phyloP scores from a whole-genome alignment of 2,329 filamentous ascomycete species.

The Venturia oleaginea region DNA sequence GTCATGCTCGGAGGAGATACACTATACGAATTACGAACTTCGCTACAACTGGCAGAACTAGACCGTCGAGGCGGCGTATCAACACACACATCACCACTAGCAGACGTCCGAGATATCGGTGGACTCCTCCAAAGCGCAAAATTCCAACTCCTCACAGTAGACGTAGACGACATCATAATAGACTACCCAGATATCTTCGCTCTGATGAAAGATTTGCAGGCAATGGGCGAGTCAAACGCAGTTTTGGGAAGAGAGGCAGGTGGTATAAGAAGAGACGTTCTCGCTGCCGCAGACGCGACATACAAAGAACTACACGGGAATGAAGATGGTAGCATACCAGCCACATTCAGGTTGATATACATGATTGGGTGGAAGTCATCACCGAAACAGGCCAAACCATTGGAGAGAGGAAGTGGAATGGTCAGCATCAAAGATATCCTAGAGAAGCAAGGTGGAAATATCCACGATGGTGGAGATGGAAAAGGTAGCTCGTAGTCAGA shows the following conservation, averaged over 20 bases:
- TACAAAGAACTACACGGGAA: conserved; percentile 84
- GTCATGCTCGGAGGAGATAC: conserved; percentile 97
- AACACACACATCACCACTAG: conserved; percentile 82
- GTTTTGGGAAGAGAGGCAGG: conserved; percentile 78
- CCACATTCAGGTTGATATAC: conserved; percentile 90
- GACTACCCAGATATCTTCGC: conserved; percentile 87
- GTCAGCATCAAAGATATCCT: conserved; percentile 81
- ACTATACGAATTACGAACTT: conserved; percentile 85
- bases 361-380: conserved; percentile 99
- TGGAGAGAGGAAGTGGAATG: conserved; percentile 75
- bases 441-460: conserved; percentile 24
- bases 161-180: conserved; percentile 94
- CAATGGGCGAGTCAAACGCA: conserved; percentile 93
- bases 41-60: conserved; percentile 82
- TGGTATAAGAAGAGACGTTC: conserved; percentile 65
- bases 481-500: not conserved
- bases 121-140: conserved; percentile 77
- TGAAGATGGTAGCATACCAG: conserved; percentile 54
- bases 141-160: conserved; percentile 93
- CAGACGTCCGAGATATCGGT: conserved; percentile 85
- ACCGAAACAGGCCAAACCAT: conserved; percentile 65
- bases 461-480: not conserved
- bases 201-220: conserved; percentile 86
- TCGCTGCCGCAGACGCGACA: conserved; percentile 80
- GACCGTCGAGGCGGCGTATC: conserved; percentile 87